Evolutionary conservation across 2,329 filamentous ascomycete genomes (phyloP), one percentile per base, ranked within the genome.

Genomic region (Pseudophaeomoniella oleicola): DNA sequence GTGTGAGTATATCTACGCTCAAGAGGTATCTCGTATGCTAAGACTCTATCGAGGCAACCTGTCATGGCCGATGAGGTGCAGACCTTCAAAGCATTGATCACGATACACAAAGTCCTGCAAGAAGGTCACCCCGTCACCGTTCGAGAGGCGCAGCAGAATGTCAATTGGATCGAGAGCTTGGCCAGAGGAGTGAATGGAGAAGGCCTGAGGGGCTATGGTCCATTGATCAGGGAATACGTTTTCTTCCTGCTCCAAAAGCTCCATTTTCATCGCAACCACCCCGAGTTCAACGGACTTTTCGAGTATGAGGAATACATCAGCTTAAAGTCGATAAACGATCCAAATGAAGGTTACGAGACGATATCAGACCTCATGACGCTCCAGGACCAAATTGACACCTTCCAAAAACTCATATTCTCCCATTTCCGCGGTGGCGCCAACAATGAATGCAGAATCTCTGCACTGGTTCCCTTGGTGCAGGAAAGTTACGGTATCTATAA

Each of bases 401-500:
- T 98, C 63, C 90, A 98, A 59, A 98, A 96, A 63, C 71, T 98
- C 45, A 90, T 96, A 52, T 98, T 96, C 62, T 90, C 90, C 3
- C 86, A 96, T 59, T 96, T 98, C 63, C 78, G 87, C 41, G 76
- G 78, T 46, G 82, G 87, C 16, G 78, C 81, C 34, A 93, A 94
- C 62, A 98, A 96, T 52, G 90, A 98, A 58, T 96, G 88, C 58
- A 75, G 88, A 43, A 98, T 98, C 51, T 92, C 88, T 11, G 84
- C 90, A 1, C 64, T 98, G 37, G 87, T 96, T 15, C 85, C 87
- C 2, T 66, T 98, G 31, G 90, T 98, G 3, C 85, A 94, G 56
- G 90, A 98, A 65, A 96, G 86, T 56, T 98, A 96, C 59, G 90
- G 90, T 34, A 96, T 98, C 48, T 98, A 98, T 69, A 96, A 96